Evolutionary conservation across 441 rosid species (phyloP).

Genomic region (Gossypium trilobum): DNA sequence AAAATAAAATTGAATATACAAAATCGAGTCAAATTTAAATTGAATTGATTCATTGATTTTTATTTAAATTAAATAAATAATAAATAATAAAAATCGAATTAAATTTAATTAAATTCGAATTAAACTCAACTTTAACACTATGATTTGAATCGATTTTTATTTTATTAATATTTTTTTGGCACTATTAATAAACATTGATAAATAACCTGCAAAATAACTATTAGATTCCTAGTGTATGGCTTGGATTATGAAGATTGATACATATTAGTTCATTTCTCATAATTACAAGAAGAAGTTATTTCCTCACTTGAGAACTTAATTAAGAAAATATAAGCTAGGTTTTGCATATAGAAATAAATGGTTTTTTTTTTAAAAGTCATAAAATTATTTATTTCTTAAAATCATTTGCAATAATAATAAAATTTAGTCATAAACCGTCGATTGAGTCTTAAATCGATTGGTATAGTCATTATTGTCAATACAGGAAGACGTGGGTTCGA

Average conservation of each 20-base stretch:
- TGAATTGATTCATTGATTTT: background rate
- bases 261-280: background rate
- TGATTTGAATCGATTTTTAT: background rate
- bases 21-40: background rate
- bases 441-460: too few species aligned
- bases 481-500: too few species aligned
- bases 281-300: background rate
- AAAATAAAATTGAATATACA: too few species aligned
- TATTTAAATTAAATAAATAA: background rate
- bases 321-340: background rate
- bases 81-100: background rate
- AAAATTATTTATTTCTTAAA: background rate
- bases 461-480: too few species aligned
- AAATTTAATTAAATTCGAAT: background rate
- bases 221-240: background rate
- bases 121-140: background rate
- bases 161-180: background rate
- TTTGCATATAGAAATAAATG: background rate
- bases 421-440: background rate
- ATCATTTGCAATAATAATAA: background rate
- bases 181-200: background rate
- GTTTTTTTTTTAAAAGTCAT: background rate
- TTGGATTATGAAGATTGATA: background rate
- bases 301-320: background rate
- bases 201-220: background rate